Evolutionary conservation across 768 basidiomycete genomes (phyloP), one percentile per base, ranked within the genome.

Genomic region (Terana coerulea): DNA sequence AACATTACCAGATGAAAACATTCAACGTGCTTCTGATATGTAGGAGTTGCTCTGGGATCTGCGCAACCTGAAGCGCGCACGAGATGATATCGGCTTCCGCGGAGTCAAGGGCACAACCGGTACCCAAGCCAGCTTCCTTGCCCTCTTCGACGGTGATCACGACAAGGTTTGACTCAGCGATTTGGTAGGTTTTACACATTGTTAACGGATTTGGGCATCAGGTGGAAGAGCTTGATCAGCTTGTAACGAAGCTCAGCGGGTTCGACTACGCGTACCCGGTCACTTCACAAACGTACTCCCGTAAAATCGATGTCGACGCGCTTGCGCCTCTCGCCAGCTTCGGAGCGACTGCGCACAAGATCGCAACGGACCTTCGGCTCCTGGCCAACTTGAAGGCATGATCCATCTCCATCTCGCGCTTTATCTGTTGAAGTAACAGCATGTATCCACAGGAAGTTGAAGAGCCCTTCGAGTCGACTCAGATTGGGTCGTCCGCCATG

Each of bases 61-160:
- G 52, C 78, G 95, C 17, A 98, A 98, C 67, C 76, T 99, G 63
- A 83, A 85, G 65, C 83, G 95, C 26, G 93, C 90, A 0, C 75
- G 91, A 21, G 85, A 91, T 56, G 95, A 98, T 67, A 69, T 99
- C 44, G 95, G 97, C 3, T 98, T 99, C 76, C 83, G 97, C 49
- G 97, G 97, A 40, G 97, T 95, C 46, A 99, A 99, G 70, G 97
- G 97, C n/a, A 98, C 97, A 0, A 99, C 97, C 0, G 97, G 97
- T 8, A 98, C 97, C 0, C 97, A 98, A 68, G 97, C 91, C 3
- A 93, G 90, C 59, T 99, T 98, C 75, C 74, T 98, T 49, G 75
- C 93, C 0, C 74, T 99, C 28, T 98, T 99, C 62, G 89, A 98
- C 54, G 95, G 95, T 0, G 86, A 98, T 66, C 95, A 99, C 67